Base-by-base conservation (phyloP, 1,284 basidiomycete genomes). In the Fomitopsis pinicola region DNA sequence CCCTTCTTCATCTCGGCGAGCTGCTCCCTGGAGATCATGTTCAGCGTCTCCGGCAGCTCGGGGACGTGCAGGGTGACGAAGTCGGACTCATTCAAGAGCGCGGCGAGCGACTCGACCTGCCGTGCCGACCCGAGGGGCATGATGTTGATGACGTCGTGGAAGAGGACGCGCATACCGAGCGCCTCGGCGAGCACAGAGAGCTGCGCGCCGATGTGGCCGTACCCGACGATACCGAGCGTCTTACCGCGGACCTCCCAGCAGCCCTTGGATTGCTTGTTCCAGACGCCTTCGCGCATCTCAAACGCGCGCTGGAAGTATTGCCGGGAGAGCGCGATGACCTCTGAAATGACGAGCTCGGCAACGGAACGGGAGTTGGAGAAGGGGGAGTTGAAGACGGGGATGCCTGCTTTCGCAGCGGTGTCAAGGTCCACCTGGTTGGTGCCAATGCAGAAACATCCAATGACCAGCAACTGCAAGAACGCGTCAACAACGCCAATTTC, bases 321-420 rank as follows among this genome's bases (percentile, higher is more conserved):
- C 45, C 97, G 91, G 14, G 97, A 97, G 64, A 99, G 89, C 6
- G 90, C 89, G 70, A 99, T 88, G 71, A 98, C 83, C 78, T 99
- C 97, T 63, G 88, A 86, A 74, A 99, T 90, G 75, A 99, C 97
- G 55, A 99, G 88, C 79, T 99, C 97, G 54, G 97, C 97, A 57
- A 99, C 97, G 0, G 97, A 98, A 65, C 97, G 94, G 46, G 97
- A 99, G 80, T 99, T 99, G 75, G 97, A 97, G 80, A 99, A 99
- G 38, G 97, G 97, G 14, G 97, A 99, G 78, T 99, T 99, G 86
- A 99, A 99, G 59, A 99, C 97, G 42, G 96, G 94, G 67, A 99
- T 93, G 68, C 97, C 97, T 61, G 91, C 88, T 62, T 87, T 86
- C 55, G 93, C 88, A 42, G 97, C 95, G 4, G 91, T 86, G 50